Evolutionary conservation across 2,329 filamentous ascomycete species (phyloP), one percentile per base, ranked within the genome.

Genomic region (Fusarium nodosum): DNA sequence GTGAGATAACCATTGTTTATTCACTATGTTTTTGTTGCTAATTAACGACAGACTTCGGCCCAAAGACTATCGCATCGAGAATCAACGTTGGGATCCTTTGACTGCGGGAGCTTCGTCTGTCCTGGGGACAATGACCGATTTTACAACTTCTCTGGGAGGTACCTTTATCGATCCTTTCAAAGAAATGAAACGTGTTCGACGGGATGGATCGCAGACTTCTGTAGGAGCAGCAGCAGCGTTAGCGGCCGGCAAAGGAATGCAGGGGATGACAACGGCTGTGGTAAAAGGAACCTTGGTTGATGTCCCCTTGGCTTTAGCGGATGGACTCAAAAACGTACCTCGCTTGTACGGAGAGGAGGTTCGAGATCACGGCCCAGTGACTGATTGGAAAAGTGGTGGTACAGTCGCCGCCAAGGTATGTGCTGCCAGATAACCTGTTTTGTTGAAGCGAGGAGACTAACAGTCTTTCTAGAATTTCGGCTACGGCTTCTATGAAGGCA

Each of bases 131-230:
- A 36, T 59, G 24, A 45, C 39, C 3, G 56, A 59, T 11, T 56
- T 59, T 0, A 59, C 56, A 1, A 24, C 39, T 2, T 52, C 56
- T 3, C 18, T 59, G 1, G 50, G 50, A 2, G 51, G 51, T 1
- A 31, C 55, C 10, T 58, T 58, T 3, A 55, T 58, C 8, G 48
- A 58, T 0, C 56, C 56, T 9, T 56, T 59, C 39, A 59, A 38
- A 24, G 51, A 45, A 5, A 33, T 58, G 39, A 56, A 55, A 13
- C 55, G 50, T 3, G 55, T 54, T 1, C 36, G 48, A 6, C 18
- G 22, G 6, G 55, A 57, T 3, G 55, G 5, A 26, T 44, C 41
- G 9, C 41, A 44, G 41, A 44, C 41, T 26, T 54, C 47, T 20
- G 55, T 28, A 0, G 47, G 55, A 6, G 31, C 55, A 22, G 47